Evolutionary conservation across 2,329 filamentous ascomycete species (phyloP), one percentile per base, ranked within the genome.

Genomic region (Westerdykella sp.): DNA sequence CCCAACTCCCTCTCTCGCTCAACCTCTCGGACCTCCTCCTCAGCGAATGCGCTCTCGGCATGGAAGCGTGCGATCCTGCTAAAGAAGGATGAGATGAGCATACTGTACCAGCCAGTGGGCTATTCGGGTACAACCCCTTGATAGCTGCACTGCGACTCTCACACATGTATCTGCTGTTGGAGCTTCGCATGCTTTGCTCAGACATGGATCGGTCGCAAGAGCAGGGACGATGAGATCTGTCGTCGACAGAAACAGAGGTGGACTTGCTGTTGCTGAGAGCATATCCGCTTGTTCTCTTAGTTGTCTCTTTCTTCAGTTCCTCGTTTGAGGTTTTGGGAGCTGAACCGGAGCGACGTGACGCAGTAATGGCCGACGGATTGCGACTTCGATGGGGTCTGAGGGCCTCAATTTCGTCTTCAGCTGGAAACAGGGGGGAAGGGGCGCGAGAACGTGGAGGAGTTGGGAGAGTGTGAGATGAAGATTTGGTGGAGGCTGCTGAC

Each of bases 101-200:
- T 11, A 35, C 32, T 15, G n/a, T 13, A 14, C 32, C 54, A 2
- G 54, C 53, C 28, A 62, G 39, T 5, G 59, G 58, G 18, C 53
- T 54, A 41, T 62, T 62, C 4, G 63, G 62, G 44, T 68, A 68
- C 32, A 68, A 40, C 6, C 54, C 65, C 44, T 68, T 68, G 45
- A 68, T 58, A 2, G 63, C 65, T 12, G 65, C 65, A 38, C 65
- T 67, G 16, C 63, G 56, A 34, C 57, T 59, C 41, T 68, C 61
- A 43, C 58, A 61, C 53, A 59, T 48, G 41, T 65, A 65, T 21
- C 58, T 49, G 34, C 53, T 59, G 37, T 55, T 60, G 2, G 51
- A 46, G 16, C 56, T 57, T 12, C 49, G 45, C 25, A 46, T 50
- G 32, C 49, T 46, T 37, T 55, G 56, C 37, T 59, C 51, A 10